Percentiles rank a stretch among this genome's conserved stretches.
Evolutionary conservation across 768 basidiomycete genomes (phyloP).

Genomic region (Exidia glandulosa): DNA sequence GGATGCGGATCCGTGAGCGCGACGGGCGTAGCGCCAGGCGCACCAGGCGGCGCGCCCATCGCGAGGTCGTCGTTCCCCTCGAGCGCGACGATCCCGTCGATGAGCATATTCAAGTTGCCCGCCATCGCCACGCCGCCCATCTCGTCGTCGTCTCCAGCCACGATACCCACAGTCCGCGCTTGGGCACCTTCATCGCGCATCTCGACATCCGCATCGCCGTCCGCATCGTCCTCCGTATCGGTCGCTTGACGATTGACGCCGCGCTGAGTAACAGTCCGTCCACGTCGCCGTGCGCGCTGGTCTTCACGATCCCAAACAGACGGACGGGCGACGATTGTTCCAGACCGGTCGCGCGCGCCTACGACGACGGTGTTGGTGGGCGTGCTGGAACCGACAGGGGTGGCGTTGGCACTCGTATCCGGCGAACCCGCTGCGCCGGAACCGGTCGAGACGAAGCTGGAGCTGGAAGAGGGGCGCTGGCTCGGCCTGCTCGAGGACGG

Average conservation of each 20-base stretch:
- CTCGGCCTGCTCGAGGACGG: conserved; percentile 11
- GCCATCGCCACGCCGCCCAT: conserved; percentile 35
- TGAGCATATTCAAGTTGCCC: conserved; percentile 14
- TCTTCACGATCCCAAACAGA: conserved; percentile 40
- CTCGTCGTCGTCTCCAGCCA: conserved; percentile 5
- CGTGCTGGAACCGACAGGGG: conserved; percentile 47
- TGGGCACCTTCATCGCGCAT: conserved; percentile 3
- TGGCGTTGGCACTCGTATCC: conserved; percentile 48
- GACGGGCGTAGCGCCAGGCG: conserved; percentile 52
- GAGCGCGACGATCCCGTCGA: conserved; percentile 65
- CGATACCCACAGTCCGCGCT: not conserved
- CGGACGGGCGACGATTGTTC: conserved; percentile 57
- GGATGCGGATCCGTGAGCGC: too few relatives aligned
- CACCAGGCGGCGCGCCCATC: conserved; percentile 84
- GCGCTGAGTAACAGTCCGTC: conserved; percentile 6
- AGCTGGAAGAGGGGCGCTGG: conserved; percentile 23
- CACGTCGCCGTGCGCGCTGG: conserved; percentile 1
- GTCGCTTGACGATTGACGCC: conserved; percentile 45
- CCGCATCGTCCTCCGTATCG: conserved; percentile 71
- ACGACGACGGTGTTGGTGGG: conserved; percentile 54
- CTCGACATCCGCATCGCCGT: conserved; percentile 39
- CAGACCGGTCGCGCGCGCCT: conserved; percentile 55
- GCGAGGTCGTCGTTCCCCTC: conserved; percentile 74
- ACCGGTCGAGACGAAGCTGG: conserved; percentile 43
- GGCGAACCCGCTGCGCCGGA: conserved; percentile 57